Base-by-base conservation (phyloP, 2,329 filamentous ascomycete genomes). In the Aspergillus fumigatus region DNA sequence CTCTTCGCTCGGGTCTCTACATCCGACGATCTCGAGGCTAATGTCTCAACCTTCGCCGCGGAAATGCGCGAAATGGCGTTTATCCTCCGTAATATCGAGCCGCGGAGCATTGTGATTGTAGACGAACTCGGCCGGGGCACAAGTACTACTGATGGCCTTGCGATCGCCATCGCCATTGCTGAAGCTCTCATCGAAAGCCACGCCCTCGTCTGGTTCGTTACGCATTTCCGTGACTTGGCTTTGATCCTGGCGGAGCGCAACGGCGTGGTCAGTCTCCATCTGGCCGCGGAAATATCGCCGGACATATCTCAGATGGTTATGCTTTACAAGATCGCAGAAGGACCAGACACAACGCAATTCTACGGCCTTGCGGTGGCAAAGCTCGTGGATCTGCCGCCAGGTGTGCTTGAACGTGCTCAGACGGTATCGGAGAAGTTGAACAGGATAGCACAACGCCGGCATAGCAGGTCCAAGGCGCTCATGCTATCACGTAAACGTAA, bases 21-120 rank as follows among this genome's bases (percentile, higher is more conserved):
- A 43, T 89, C 96, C 55, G 92, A 97, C 71, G 90, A 83, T 59
- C 88, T 96, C 23, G 90, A 96, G 75, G 88, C 88, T 17, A 97
- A 96, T 60, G 84, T 96, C 25, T 97, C 93, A 0, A 96, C 91
- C 0, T 99, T 97, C 69, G 90, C 92, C 0, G 83, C 91, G 0
- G 94, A 99, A 73, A 97, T 99, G 94, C 84, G 90, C 45, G 94
- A 97, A 67, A 95, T 93, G 77, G 91, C 92, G 0, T 96, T 95
- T 70, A 97, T 99, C 54, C 76, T 97, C 1, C 83, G 85, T 52
- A 96, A 96, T 67, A 84, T 97, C 55, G 87, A 92, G 61, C 79
- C 81, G 6, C 83, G 84, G 50, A 93, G 89, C 63, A 80, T 96
- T 65, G 86, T 88, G 1, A 89, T 99, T 50, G 84, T 99, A 51